A percentile compares a stretch with the other conserved stretches of the same genome.
Conservation (phyloP, 1,139 yeast species). For the Nakaseomyces delphensis region DNA sequence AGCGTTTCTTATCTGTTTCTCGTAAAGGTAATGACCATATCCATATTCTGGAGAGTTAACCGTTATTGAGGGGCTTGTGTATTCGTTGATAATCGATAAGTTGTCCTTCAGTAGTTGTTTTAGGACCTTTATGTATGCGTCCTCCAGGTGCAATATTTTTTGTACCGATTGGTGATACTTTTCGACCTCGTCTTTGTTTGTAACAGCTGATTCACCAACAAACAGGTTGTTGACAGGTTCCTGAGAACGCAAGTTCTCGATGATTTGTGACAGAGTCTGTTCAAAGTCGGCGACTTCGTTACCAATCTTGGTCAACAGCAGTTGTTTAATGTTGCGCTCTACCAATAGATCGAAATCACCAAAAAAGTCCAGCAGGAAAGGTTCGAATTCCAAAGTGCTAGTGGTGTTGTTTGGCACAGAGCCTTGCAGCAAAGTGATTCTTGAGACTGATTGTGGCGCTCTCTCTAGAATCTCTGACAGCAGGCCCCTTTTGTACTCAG, state of each 20-base stretch:
- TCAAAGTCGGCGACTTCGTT: slow-evolving; percentile 45
- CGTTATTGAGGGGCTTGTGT: slow-evolving; percentile 38
- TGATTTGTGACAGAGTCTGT: slow-evolving; percentile 42
- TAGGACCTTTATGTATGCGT: slow-evolving; percentile 69
- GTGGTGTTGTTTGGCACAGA: slow-evolving; percentile 40
- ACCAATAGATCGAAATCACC: slow-evolving; percentile 44
- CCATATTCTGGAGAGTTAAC: slow-evolving; percentile 65
- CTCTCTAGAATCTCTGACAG: slow-evolving; percentile 41
- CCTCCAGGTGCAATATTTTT: slow-evolving; percentile 50
- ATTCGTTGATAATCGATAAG: slow-evolving; percentile 52
- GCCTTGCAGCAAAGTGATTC: slow-evolving; percentile 53
- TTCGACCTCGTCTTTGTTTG: slow-evolving; percentile 10
- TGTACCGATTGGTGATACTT: slow-evolving; percentile 26
- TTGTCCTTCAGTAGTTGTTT: slow-evolving; percentile 52
- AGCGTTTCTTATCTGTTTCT: slow-evolving; percentile 42
- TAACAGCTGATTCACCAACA: slow-evolving; percentile 41
- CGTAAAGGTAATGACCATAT: slow-evolving; percentile 63
- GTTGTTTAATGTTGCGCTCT: slow-evolving; percentile 41
- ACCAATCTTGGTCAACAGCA: slow-evolving; percentile 47
- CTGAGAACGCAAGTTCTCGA: slow-evolving; percentile 44
- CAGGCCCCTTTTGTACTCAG: slow-evolving; percentile 48
- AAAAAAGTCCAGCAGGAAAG: slow-evolving; percentile 71
- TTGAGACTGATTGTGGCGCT: slow-evolving; percentile 49
- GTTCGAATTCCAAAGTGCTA: slow-evolving; percentile 40
- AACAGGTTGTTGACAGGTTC: slow-evolving; percentile 56